phyloP scores from a whole-genome alignment of 2,329 filamentous ascomycete genomes.

The Trichoderma aggressivum region DNA sequence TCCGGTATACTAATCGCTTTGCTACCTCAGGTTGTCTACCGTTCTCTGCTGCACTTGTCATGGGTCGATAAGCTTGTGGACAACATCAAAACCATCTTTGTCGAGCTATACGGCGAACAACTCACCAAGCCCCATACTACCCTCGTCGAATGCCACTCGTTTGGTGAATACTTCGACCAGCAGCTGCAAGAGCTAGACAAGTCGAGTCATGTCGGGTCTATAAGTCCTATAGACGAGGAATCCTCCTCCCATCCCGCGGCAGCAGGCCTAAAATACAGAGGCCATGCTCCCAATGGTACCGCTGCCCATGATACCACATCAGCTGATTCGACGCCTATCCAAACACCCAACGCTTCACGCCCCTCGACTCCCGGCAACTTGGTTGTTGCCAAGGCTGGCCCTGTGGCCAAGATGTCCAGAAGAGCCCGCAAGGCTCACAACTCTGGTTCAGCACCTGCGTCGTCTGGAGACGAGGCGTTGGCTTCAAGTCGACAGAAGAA shows the following conservation, averaged over 20 bases:
- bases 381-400: constrained; percentile 69
- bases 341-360: constrained; percentile 72
- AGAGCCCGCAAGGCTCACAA: constrained; percentile 70
- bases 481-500: constrained; percentile 54
- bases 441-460: constrained; percentile 61
- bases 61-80: constrained; percentile 98
- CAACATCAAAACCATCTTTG: constrained; percentile 88
- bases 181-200: constrained; percentile 79
- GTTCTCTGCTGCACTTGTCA: constrained; percentile 87
- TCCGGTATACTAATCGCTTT: constrained; percentile 22
- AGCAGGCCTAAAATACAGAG: constrained; percentile 41
- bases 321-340: constrained; percentile 65
- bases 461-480: constrained; percentile 78
- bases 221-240: constrained; percentile 29
- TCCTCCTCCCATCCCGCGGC: constrained; percentile 32
- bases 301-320: constrained; percentile 44
- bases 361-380: constrained; percentile 71
- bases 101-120: constrained; percentile 85
- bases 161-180: constrained; percentile 92
- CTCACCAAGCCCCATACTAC: constrained; percentile 77
- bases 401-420: constrained; percentile 73
- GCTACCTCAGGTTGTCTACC: constrained; percentile 76
- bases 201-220: constrained; percentile 34
- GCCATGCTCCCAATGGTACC: constrained; percentile 33
- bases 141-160: constrained; percentile 71